Evolutionary conservation across 257 asterid genomes (phyloP), one percentile per base, ranked within the genome.

Genomic region (Henckelia pumila): DNA sequence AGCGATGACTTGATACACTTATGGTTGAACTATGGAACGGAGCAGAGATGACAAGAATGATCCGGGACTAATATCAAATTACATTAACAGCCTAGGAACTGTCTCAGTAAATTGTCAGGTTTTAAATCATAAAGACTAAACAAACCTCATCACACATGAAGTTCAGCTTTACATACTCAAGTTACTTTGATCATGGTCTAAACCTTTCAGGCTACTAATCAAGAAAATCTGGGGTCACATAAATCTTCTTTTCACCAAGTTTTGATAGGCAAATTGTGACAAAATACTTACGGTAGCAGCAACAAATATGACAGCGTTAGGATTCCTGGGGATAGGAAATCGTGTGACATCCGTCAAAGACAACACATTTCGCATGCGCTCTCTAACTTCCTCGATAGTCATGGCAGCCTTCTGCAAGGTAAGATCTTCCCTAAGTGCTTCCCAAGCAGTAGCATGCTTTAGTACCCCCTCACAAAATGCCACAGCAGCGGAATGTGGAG

Each of bases 401-500:
- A 77, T 58, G 44, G 73, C 79, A 58, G 76, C 80, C 56, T 81
- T 78, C 66, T 86, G 88, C 70, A 68, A 24, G 26, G 82, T 71
- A 63, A 89, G 84, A 73, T 93, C 99, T 10, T 90, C 76, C 76
- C 91, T 80, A 35, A 93, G 92, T 47, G 91, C 97, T 71, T 93
- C 99, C 97, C 99, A 93, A 21, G 98, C 98, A 14, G 98, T 90
- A 62, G 92, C 98, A 76, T 93, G 87, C 77, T 93, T 85, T 67
- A 93, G 67, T 14, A 93, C 81, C 72, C 97, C 97, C 75, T 93
- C 98, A 58, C 98, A 90, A 73, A 93, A 92, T 20, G 98, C 97
- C 71, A 89, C 98, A n/a, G 79, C 96, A 8, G 97, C 98, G 30
- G 97, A 92, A 82, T 86, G 97, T 55, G 99, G 99, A 63, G 97